Evolutionary conservation across 495 filamentous ascomycete genomes (phyloP).

Genomic region (Zalerion maritima): DNA sequence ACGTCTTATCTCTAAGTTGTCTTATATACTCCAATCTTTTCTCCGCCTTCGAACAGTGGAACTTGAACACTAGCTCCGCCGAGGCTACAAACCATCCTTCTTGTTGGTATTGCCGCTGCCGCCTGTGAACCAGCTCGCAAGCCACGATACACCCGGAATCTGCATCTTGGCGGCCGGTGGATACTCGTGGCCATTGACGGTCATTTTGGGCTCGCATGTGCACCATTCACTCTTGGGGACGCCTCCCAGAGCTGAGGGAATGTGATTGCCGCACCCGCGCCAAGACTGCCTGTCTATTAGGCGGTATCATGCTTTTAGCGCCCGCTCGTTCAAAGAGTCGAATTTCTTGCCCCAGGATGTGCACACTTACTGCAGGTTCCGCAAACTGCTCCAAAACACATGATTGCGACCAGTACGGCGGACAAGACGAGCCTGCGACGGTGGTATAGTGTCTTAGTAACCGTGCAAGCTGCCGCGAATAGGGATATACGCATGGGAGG

Average conservation of each 20-base stretch:
- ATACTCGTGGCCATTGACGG: slow-evolving; percentile 43
- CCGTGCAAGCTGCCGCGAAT: no score
- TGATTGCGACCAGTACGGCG: slow-evolving; percentile 12
- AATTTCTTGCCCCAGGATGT: not conserved
- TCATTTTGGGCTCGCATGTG: slow-evolving; percentile 43
- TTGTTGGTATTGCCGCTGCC: slow-evolving; percentile 7
- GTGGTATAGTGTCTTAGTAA: no score
- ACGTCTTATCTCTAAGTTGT: no score
- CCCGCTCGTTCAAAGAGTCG: no score
- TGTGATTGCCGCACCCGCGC: slow-evolving; percentile 52
- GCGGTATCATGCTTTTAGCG: not conserved
- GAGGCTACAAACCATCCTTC: slow-evolving; percentile 11
- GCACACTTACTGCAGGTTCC: slow-evolving; percentile 22
- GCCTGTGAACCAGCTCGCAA: slow-evolving; percentile 12
- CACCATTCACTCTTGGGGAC: slow-evolving; percentile 44
- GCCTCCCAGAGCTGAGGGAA: slow-evolving; percentile 44
- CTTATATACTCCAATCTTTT: no score
- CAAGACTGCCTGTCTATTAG: slow-evolving; percentile 45
- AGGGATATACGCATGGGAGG: no score
- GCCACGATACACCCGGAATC: slow-evolving; percentile 12
- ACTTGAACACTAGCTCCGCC: no score
- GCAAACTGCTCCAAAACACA: slow-evolving; percentile 27
- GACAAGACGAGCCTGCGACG: no score
- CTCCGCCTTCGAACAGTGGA: no score
- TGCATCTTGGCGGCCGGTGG: slow-evolving; percentile 40